Conservation (phyloP, 2,329 filamentous ascomycete genomes). For the Ophiosphaerella narmari region DNA sequence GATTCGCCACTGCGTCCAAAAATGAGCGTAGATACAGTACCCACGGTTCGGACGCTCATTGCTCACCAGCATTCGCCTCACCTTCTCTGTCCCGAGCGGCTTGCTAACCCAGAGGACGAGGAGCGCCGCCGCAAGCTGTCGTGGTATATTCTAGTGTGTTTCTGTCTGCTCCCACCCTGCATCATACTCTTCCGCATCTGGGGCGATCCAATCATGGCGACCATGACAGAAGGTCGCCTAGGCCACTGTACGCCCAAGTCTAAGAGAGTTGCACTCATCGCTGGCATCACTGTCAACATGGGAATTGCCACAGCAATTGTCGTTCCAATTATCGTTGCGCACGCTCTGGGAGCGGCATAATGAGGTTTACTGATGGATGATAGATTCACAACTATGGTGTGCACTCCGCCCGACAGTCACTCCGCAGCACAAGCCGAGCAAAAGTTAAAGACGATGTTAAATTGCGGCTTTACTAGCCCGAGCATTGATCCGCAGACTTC, state of each 20-base stretch:
- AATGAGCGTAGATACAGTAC: constrained; percentile 18
- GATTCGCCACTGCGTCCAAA: constrained; percentile 30
- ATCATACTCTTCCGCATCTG: constrained; percentile 43
- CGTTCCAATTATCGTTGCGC: constrained; percentile 30
- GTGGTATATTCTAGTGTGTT: constrained; percentile 39
- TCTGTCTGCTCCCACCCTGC: constrained; percentile 42
- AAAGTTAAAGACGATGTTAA: too few species aligned
- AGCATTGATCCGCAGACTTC: too few species aligned
- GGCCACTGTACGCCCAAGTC: constrained; percentile 32
- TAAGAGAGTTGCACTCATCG: constrained; percentile 39
- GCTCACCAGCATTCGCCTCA: constrained; percentile 35
- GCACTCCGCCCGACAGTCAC: too few species aligned
- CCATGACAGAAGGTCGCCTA: constrained; percentile 36
- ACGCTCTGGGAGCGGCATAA: constrained; percentile 14
- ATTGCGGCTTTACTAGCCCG: too few species aligned
- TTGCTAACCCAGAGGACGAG: constrained; percentile 28
- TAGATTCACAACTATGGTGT: too few species aligned
- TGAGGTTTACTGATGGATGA: not conserved
- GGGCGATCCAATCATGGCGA: constrained; percentile 38
- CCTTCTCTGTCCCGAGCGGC: constrained; percentile 35
- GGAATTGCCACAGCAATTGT: constrained; percentile 25
- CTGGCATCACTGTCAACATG: constrained; percentile 37
- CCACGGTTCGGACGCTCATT: constrained; percentile 12
- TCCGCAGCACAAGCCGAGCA: too few species aligned
- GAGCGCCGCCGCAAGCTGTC: constrained; percentile 34